A percentile compares a stretch with the other conserved stretches of the same genome.
Evolutionary conservation across 2,329 filamentous ascomycete species (phyloP).

Genomic region (Neurospora sp.): DNA sequence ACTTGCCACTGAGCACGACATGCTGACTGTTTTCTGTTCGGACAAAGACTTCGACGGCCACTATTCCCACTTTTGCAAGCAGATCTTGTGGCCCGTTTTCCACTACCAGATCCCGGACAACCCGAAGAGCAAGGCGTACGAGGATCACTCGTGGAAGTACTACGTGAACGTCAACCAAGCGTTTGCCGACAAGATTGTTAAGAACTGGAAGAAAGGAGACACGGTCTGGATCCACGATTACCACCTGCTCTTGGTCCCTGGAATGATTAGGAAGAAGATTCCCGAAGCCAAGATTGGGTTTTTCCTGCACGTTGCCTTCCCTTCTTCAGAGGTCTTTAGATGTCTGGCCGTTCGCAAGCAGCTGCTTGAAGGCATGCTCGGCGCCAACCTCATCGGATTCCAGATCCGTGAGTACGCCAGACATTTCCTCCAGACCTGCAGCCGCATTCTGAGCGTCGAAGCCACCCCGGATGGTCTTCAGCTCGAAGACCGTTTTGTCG

Average conservation of each 20-base stretch:
- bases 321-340: conserved; percentile 90
- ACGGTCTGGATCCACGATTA: conserved; percentile 95
- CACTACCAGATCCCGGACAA: conserved; percentile 98
- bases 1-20: conserved; percentile 71
- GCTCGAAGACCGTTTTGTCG: conserved; percentile 85
- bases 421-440: conserved; percentile 94
- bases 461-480: conserved; percentile 81
- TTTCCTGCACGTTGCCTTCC: conserved; percentile 90
- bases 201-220: conserved; percentile 88
- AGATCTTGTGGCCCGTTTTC: conserved; percentile 94
- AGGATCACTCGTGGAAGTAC: conserved; percentile 93
- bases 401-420: conserved; percentile 88
- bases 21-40: conserved; percentile 72
- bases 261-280: conserved; percentile 80
- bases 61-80: conserved; percentile 94
- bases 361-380: conserved; percentile 83
- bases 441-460: conserved; percentile 80
- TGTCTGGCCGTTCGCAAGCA: conserved; percentile 81
- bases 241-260: conserved; percentile 78
- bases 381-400: conserved; percentile 86
- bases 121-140: conserved; percentile 95
- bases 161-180: conserved; percentile 88
- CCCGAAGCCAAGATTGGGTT: conserved; percentile 94
- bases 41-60: conserved; percentile 93
- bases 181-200: conserved; percentile 82